A percentile compares a stretch with the other conserved stretches of the same genome.
phyloP scores from a whole-genome alignment of 805 yeast genomes.

The Schwanniomyces pseudopolymorphus region DNA sequence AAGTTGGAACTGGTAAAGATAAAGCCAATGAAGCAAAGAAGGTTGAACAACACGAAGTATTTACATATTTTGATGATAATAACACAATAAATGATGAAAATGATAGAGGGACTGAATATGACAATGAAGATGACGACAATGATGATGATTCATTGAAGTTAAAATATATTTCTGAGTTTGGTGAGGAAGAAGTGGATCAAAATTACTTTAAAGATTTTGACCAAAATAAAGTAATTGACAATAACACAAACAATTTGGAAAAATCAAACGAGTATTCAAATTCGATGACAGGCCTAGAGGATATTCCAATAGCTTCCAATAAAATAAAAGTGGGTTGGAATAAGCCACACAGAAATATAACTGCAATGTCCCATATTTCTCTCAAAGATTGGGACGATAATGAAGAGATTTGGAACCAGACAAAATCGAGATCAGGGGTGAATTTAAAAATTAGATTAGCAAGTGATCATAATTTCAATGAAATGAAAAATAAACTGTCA shows the following conservation, averaged over 20 bases:
- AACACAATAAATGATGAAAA: background rate
- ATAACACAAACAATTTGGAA: background rate
- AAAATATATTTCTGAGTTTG: conserved; percentile 25
- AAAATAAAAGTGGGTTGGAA: conserved; percentile 4
- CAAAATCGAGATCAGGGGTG: conserved; percentile 21
- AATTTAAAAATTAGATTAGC: conserved; percentile 17
- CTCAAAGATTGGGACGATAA: conserved; percentile 33
- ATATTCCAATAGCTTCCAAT: conserved; percentile 19
- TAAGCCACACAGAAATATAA: background rate
- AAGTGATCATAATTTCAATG: conserved; percentile 13
- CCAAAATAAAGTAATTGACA: conserved; percentile 12
- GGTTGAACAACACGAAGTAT: background rate
- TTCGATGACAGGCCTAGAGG: conserved; percentile 25
- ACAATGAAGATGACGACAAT: conserved; percentile 3
- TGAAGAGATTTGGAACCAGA: conserved; percentile 21
- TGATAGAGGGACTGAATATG: background rate
- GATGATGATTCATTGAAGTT: conserved; percentile 10
- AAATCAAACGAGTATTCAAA: conserved; percentile 13
- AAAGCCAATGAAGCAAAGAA: background rate
- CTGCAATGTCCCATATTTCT: conserved; percentile 20
- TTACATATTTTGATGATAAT: background rate
- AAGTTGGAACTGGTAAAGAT: no score
- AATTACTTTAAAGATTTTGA: conserved; percentile 23
- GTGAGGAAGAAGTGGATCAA: conserved; percentile 15
- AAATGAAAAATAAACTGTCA: conserved; percentile 6